A percentile compares a stretch with the other conserved stretches of the same genome.
phyloP scores from a whole-genome alignment of 2,329 filamentous ascomycete species.

The Scedosporium minutisporum region DNA sequence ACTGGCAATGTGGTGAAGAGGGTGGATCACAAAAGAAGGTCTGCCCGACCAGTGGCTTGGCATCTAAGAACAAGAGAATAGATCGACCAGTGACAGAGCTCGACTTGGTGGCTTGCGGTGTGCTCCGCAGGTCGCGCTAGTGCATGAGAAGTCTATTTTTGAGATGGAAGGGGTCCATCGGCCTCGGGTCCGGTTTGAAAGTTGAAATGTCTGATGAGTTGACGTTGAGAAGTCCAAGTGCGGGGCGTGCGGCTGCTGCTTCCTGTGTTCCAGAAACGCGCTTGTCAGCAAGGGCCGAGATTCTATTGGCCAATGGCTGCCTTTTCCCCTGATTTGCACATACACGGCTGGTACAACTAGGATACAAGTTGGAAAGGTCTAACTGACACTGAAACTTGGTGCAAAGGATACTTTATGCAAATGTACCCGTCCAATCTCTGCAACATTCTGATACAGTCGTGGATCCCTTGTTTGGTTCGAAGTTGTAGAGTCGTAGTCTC shows the following conservation, averaged over 20 bases:
- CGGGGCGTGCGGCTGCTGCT: conserved; percentile 27
- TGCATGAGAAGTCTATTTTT: conserved; percentile 1
- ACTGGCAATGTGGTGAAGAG: background rate
- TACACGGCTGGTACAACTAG: background rate
- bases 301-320: conserved; percentile 17
- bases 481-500: background rate
- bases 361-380: background rate
- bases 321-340: conserved; percentile 8
- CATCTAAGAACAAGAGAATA: background rate
- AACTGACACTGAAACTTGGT: background rate
- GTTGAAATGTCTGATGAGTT: conserved; percentile 14
- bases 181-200: conserved; percentile 6
- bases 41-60: background rate
- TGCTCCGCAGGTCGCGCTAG: background rate
- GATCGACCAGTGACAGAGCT: background rate
- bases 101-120: background rate
- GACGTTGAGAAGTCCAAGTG: conserved; percentile 30
- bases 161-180: conserved; percentile 1
- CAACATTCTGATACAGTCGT: conserved; percentile 3
- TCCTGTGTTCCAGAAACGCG: conserved; percentile 29
- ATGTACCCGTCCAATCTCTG: background rate
- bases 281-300: conserved; percentile 17
- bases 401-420: background rate
- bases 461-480: conserved; percentile 5
- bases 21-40: background rate